phyloP scores from a whole-genome alignment of 129 eudicot genomes.

The Oenanthe sinensis region DNA sequence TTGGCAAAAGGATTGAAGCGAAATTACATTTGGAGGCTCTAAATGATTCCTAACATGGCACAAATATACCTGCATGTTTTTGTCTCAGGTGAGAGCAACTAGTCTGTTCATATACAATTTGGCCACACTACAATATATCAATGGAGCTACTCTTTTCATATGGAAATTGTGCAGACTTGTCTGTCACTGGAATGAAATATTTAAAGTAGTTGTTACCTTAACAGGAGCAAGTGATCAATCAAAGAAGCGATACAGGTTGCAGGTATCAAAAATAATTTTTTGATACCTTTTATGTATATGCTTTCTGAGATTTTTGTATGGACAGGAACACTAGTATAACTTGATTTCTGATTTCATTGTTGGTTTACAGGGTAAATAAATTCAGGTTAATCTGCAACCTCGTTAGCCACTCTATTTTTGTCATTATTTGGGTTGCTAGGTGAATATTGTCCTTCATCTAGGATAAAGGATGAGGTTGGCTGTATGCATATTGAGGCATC shows the following conservation, averaged over 20 bases:
- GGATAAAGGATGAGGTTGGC: slow-evolving; percentile 11
- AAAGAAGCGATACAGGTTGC: too few relatives aligned
- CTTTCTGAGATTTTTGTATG: too few relatives aligned
- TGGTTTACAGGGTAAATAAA: slow-evolving; percentile 8
- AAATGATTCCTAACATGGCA: slow-evolving; percentile 32
- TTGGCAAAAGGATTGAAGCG: slow-evolving; percentile 13
- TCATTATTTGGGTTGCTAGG: slow-evolving; percentile 31
- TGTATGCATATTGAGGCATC: slow-evolving; percentile 21
- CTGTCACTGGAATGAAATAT: not conserved
- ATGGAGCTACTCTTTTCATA: not conserved
- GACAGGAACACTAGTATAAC: not conserved
- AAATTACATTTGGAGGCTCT: slow-evolving; percentile 8
- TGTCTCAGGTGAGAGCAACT: slow-evolving; percentile 12
- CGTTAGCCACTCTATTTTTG: slow-evolving; percentile 12
- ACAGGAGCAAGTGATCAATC: not conserved
- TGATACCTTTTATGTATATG: too few relatives aligned
- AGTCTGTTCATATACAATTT: not conserved
- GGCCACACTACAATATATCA: not conserved
- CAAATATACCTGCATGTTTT: slow-evolving; percentile 33
- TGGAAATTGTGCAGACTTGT: not conserved
- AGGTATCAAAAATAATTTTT: too few relatives aligned
- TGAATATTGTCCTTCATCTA: slow-evolving; percentile 28
- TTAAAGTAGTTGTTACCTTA: too few relatives aligned
- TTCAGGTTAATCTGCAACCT: slow-evolving; percentile 9
- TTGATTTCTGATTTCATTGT: not conserved